Evolutionary conservation across 805 yeast genomes (phyloP).

Genomic region (Kodamaea hsintzibuensis): DNA sequence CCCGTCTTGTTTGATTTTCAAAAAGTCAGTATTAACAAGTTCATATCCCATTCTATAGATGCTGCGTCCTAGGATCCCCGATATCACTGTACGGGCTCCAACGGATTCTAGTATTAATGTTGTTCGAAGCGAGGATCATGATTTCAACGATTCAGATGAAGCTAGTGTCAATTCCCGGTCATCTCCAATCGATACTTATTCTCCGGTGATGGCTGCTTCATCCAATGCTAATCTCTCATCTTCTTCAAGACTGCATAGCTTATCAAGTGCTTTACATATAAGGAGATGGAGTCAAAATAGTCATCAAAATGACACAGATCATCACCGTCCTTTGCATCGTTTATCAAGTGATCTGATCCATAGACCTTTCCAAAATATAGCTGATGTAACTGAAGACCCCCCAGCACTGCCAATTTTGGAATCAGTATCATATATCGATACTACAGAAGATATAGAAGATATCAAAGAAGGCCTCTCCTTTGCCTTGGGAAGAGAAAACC

Average conservation of each 20-base stretch:
- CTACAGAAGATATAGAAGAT: conserved; percentile 32
- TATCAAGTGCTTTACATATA: background rate
- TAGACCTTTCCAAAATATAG: background rate
- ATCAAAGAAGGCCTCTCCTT: conserved; percentile 33
- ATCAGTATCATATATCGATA: conserved; percentile 21
- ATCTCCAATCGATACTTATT: background rate
- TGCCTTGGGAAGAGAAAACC: conserved; percentile 32
- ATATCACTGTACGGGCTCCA: conserved; percentile 2
- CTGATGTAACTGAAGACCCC: background rate
- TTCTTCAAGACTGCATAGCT: background rate
- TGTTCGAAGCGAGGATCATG: background rate
- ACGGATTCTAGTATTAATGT: background rate
- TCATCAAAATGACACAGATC: background rate
- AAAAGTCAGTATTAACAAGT: background rate
- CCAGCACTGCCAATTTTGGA: background rate
- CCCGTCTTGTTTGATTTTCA: background rate
- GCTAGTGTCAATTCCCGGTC: background rate
- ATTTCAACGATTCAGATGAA: background rate
- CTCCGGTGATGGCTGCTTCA: background rate
- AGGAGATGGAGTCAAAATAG: background rate
- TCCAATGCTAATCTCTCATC: background rate
- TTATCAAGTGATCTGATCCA: background rate
- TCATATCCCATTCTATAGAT: background rate
- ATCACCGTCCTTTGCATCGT: background rate
- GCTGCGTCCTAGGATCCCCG: conserved; percentile 5